A percentile compares a stretch with the other conserved stretches of the same genome.
These are phyloP conservation scores for Ilex paraguariensis DNA, from an alignment of 305 asterid species.

Conservation along the genomic window DNA sequence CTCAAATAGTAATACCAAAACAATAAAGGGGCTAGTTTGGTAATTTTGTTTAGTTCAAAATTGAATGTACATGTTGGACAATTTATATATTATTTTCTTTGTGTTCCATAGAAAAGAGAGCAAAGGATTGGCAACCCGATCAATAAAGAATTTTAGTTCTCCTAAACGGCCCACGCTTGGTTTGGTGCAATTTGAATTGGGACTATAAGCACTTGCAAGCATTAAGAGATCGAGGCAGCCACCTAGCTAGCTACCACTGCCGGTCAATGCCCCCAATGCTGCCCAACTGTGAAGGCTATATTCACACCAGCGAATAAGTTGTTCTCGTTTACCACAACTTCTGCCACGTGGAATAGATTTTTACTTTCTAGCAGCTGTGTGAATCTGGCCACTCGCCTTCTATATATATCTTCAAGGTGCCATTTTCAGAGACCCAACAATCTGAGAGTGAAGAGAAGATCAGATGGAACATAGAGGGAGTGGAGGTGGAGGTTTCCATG, in stretches of 20 bases:
- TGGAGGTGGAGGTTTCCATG: neutral
- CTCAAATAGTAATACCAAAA: too few species aligned
- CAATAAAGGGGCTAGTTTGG: too few species aligned
- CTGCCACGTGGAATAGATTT: neutral
- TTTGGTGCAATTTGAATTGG: neutral
- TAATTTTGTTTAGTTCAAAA: too few species aligned
- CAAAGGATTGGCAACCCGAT: too few species aligned
- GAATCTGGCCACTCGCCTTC: neutral
- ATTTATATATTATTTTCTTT: too few species aligned
- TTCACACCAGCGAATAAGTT: neutral
- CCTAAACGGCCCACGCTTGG: too few species aligned
- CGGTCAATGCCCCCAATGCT: neutral
- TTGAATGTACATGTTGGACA: too few species aligned
- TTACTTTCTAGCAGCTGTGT: neutral
- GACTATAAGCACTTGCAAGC: neutral
- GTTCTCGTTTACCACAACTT: neutral
- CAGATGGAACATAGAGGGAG: neutral
- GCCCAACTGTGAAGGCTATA: neutral
- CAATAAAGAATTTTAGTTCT: too few species aligned
- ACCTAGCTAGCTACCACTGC: neutral
- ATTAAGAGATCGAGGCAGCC: neutral
- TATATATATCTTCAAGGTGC: neutral
- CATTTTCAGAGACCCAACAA: neutral
- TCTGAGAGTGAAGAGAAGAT: neutral
- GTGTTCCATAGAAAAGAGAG: too few species aligned